A percentile compares a stretch with the other conserved stretches of the same genome.
These are phyloP conservation scores for Podospora tetraspora DNA, from an alignment of 495 filamentous ascomycete species.

Conservation along the genomic window DNA sequence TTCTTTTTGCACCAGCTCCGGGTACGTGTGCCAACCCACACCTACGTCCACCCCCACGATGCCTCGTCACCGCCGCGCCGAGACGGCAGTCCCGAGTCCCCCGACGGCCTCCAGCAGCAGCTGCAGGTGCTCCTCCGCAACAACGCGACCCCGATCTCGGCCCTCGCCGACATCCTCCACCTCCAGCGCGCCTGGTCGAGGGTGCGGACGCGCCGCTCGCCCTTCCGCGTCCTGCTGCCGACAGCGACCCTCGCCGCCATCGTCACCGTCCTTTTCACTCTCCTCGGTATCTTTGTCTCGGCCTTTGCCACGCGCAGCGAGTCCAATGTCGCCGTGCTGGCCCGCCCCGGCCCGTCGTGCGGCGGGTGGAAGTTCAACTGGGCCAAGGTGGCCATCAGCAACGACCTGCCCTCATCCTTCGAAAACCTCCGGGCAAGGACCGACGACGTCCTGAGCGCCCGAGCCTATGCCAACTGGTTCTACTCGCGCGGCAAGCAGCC, in stretches of 20 bases:
- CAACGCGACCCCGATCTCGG: slow-evolving; percentile 10
- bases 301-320: slow-evolving; percentile 9
- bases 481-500: slow-evolving; percentile 10
- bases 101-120: slow-evolving; percentile 11
- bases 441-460: slow-evolving; percentile 5
- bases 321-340: slow-evolving; percentile 8
- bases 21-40: neutral
- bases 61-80: neutral
- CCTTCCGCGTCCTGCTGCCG: neutral
- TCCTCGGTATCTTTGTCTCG: slow-evolving; percentile 12
- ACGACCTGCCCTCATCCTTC: neutral
- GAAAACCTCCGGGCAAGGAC: neutral
- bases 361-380: slow-evolving; percentile 14
- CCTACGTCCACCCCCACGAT: neutral
- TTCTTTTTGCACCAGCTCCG: slow-evolving; percentile 8
- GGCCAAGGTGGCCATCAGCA: neutral
- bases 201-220: neutral
- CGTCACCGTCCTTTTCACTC: slow-evolving; percentile 1
- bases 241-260: neutral
- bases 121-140: slow-evolving; percentile 11
- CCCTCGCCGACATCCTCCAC: slow-evolving; percentile 6
- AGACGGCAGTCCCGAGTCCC: neutral
- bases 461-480: slow-evolving; percentile 10
- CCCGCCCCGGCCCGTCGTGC: neutral
- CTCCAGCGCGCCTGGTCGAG: neutral